A percentile compares a stretch with the other conserved stretches of the same genome.
These are phyloP conservation scores for Aspergillus steynii DNA, from an alignment of 495 filamentous ascomycete species.

Conservation along the genomic window DNA sequence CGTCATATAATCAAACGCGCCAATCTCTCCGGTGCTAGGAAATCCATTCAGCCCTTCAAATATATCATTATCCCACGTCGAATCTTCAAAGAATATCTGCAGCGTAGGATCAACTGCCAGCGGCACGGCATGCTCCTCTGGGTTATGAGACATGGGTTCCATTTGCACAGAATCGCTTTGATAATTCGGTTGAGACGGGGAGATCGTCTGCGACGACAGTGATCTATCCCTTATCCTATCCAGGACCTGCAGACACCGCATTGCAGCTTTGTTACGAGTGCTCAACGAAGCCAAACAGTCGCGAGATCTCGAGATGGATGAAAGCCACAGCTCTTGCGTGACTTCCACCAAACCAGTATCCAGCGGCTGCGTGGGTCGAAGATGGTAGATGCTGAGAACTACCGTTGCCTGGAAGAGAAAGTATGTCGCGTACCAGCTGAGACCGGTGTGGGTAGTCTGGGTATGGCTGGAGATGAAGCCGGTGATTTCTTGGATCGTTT, in stretches of 20 bases:
- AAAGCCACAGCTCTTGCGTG: constrained; percentile 18
- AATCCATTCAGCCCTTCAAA: constrained; percentile 24
- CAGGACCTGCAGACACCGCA: constrained; percentile 19
- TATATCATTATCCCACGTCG: constrained; percentile 16
- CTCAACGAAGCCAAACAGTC: constrained; percentile 18
- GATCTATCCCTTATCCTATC: constrained; percentile 17
- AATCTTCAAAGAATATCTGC: constrained; percentile 25
- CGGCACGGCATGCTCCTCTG: constrained; percentile 1
- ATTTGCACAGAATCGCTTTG: neutral
- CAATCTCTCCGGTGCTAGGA: constrained; percentile 19
- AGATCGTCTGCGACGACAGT: neutral
- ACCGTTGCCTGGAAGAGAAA: constrained; percentile 26
- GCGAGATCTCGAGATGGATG: constrained; percentile 19
- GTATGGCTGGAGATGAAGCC: constrained; percentile 14
- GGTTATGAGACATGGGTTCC: neutral
- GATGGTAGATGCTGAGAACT: constrained; percentile 21
- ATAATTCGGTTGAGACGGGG: neutral
- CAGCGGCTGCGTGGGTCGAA: constrained; percentile 6
- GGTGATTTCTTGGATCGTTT: constrained; percentile 25
- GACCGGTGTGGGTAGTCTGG: constrained; percentile 15
- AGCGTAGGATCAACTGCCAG: constrained; percentile 21
- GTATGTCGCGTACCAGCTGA: constrained; percentile 26
- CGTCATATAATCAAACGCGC: constrained; percentile 19
- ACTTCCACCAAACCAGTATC: constrained; percentile 3
- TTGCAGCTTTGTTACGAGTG: constrained; percentile 15